A percentile compares a stretch with the other conserved stretches of the same genome.
phyloP scores from a whole-genome alignment of 768 basidiomycete species.

The Astraeus odoratus region DNA sequence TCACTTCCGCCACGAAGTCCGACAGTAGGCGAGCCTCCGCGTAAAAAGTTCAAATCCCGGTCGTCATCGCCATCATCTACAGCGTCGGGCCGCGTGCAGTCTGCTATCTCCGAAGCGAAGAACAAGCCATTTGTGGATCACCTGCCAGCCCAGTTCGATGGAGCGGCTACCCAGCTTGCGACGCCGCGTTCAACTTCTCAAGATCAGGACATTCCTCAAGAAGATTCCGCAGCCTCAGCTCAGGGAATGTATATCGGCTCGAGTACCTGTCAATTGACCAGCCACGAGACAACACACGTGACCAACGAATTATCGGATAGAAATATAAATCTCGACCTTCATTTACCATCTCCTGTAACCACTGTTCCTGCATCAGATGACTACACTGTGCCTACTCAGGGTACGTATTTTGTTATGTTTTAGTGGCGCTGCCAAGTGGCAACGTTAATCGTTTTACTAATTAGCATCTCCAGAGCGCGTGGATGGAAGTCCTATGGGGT shows the following conservation, averaged over 20 bases:
- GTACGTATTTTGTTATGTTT: conserved; percentile 8
- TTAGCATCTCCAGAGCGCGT: conserved; percentile 14
- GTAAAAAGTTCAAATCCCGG: conserved; percentile 34
- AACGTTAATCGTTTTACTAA: conserved; percentile 9
- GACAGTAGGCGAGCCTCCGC: conserved; percentile 23
- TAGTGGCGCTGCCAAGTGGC: background rate
- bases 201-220: conserved; percentile 10
- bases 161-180: conserved; percentile 31
- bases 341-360: conserved; percentile 7
- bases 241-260: conserved; percentile 13
- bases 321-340: conserved; percentile 10
- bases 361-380: conserved; percentile 8
- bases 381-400: conserved; percentile 7
- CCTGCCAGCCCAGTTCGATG: conserved; percentile 12
- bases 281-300: conserved; percentile 19
- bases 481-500: conserved; percentile 6
- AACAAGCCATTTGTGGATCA: conserved; percentile 14
- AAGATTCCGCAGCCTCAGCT: conserved; percentile 15
- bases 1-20: conserved; percentile 24
- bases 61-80: conserved; percentile 54
- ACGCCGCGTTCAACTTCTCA: conserved; percentile 16
- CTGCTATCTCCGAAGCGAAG: conserved; percentile 22
- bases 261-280: conserved; percentile 11
- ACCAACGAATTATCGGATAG: conserved; percentile 12
- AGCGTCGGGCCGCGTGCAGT: conserved; percentile 14